Conservation (phyloP, 108 stramenopile species). For the Thalassiosira profunda region DNA sequence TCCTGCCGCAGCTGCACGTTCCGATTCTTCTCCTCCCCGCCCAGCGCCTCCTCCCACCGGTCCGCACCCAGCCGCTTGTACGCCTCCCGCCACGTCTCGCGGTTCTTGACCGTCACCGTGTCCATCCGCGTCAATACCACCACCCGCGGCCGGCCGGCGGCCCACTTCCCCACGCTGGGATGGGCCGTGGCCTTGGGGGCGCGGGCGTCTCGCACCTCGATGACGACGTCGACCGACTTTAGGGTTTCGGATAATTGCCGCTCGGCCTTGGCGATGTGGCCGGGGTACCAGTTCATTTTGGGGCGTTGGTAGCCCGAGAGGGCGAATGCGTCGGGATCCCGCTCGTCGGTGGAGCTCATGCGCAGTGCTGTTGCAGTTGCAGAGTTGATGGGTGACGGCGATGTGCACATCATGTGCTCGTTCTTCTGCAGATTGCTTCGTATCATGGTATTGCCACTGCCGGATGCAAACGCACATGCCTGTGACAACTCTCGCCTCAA, state of each 20-base stretch:
- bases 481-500: no score
- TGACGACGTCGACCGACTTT: constrained; percentile 94
- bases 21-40: constrained; percentile 70
- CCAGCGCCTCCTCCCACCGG: constrained; percentile 51
- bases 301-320: constrained; percentile 74
- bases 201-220: constrained; percentile 97
- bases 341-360: no score
- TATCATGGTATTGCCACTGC: no score
- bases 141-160: constrained; percentile 88
- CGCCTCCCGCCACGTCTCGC: constrained; percentile 71
- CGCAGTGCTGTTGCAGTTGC: no score
- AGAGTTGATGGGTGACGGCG: no score
- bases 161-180: constrained; percentile 91
- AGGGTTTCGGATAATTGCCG: constrained; percentile 91
- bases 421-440: no score
- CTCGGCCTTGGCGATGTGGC: constrained; percentile 98
- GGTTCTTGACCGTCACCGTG: constrained; percentile 67
- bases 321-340: constrained; percentile 9
- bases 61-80: constrained; percentile 71
- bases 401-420: no score
- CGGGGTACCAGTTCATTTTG: constrained; percentile 95
- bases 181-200: constrained; percentile 95
- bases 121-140: constrained; percentile 93
- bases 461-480: no score
- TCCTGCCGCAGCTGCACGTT: constrained; percentile 61